Evolutionary conservation across 2,329 filamentous ascomycete genomes (phyloP).

Genomic region (Neopestalotiopsis sp.): DNA sequence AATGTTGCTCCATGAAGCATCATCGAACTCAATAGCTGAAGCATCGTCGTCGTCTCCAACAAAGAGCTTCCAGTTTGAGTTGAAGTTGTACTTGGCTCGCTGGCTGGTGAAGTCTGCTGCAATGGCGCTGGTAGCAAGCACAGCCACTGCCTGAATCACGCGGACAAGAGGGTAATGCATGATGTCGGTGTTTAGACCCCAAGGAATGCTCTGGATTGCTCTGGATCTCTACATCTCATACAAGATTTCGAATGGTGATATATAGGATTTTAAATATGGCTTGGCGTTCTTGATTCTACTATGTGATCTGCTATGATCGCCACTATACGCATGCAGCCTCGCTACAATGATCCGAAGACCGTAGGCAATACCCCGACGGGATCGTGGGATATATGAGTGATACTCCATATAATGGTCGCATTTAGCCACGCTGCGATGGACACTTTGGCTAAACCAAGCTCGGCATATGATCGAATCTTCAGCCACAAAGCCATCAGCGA

Average conservation of each 20-base stretch:
- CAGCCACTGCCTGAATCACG: background rate
- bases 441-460: background rate
- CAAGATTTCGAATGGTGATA: background rate
- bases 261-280: background rate
- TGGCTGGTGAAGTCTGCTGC: background rate
- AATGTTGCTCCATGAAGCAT: background rate
- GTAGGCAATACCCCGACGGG: background rate
- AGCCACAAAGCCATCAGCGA: background rate
- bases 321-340: background rate
- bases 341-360: background rate
- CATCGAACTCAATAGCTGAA: background rate
- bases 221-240: background rate
- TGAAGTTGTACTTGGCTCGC: conserved; percentile 10
- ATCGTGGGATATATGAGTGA: background rate
- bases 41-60: conserved; percentile 7
- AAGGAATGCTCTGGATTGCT: background rate
- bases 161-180: background rate
- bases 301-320: background rate
- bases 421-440: background rate
- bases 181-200: background rate
- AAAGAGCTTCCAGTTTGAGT: conserved; percentile 13
- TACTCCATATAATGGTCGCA: background rate
- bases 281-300: background rate
- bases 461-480: background rate
- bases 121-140: background rate